These are phyloP conservation scores for Saccharomyces hybrid DNA, from an alignment of 1,139 yeast genomes.

Conservation along the genomic window DNA sequence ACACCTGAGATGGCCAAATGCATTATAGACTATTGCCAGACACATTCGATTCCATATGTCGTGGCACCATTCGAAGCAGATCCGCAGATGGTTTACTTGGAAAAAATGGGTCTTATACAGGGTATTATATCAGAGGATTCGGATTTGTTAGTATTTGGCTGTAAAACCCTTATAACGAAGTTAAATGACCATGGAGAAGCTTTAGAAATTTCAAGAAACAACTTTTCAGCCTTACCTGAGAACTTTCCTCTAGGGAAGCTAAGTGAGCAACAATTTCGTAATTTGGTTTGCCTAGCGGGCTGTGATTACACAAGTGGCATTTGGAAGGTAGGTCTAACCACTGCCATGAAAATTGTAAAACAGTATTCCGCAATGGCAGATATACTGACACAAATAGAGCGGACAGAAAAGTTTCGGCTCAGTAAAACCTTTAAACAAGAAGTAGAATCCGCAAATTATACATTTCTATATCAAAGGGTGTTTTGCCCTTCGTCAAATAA, in stretches of 20 bases:
- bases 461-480: conserved; percentile 81
- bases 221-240: conserved; percentile 38
- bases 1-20: conserved; percentile 86
- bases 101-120: conserved; percentile 61
- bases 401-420: conserved; percentile 49
- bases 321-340: conserved; percentile 68
- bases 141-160: conserved; percentile 83
- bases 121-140: conserved; percentile 92
- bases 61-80: conserved; percentile 99
- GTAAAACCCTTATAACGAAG: conserved; percentile 40
- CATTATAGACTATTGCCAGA: conserved; percentile 61
- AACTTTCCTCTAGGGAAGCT: conserved; percentile 43
- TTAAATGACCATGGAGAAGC: conserved; percentile 51
- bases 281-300: conserved; percentile 80
- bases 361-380: conserved; percentile 45
- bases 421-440: conserved; percentile 55
- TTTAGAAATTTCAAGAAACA: conserved; percentile 51
- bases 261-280: conserved; percentile 52
- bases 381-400: conserved; percentile 46
- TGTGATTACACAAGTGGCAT: conserved; percentile 91
- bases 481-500: conserved; percentile 50
- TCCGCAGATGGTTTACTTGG: conserved; percentile 88
- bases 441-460: conserved; percentile 58
- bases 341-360: conserved; percentile 57
- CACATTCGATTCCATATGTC: conserved; percentile 51